Conservation (phyloP, 371 early-diverging fungal species). For the Chytridiales sp. region DNA sequence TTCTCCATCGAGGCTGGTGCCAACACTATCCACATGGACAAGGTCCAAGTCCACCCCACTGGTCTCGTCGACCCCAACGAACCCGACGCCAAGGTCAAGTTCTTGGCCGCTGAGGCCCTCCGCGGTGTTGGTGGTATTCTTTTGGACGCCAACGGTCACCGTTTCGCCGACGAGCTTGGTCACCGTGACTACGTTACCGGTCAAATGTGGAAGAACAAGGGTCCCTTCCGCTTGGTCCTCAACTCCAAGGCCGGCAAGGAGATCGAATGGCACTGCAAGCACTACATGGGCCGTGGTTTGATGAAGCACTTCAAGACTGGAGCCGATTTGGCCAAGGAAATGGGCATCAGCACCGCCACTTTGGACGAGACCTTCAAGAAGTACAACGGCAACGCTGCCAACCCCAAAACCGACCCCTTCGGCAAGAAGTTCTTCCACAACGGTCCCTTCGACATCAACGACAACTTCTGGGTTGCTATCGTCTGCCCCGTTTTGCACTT, state of each 20-base stretch:
- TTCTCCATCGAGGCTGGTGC: conserved; percentile 81
- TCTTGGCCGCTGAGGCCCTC: conserved; percentile 90
- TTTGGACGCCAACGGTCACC: conserved; percentile 75
- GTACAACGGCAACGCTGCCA: conserved; percentile 76
- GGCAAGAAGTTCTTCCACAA: conserved; percentile 88
- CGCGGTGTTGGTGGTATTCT: conserved; percentile 94
- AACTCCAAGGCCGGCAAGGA: conserved; percentile 84
- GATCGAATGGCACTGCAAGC: conserved; percentile 93
- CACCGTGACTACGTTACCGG: conserved; percentile 59
- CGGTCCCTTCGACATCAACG: conserved; percentile 70
- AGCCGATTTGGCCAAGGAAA: conserved; percentile 77
- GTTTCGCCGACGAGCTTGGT: conserved; percentile 91
- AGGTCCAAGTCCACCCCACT: conserved; percentile 97
- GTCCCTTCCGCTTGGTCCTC: conserved; percentile 82
- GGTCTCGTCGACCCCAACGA: conserved; percentile 91
- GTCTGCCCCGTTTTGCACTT: conserved; percentile 94
- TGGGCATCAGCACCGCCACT: conserved; percentile 66
- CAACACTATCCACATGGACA: conserved; percentile 88
- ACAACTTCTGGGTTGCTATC: conserved; percentile 77
- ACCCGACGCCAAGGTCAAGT: conserved; percentile 70
- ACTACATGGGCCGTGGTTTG: conserved; percentile 86
- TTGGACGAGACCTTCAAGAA: conserved; percentile 76
- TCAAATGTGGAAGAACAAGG: conserved; percentile 64
- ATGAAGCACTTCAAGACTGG: conserved; percentile 77
- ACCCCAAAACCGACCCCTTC: conserved; percentile 80